Conservation (phyloP, 2,329 filamentous ascomycete species). For the Fusarium anthophilum region DNA sequence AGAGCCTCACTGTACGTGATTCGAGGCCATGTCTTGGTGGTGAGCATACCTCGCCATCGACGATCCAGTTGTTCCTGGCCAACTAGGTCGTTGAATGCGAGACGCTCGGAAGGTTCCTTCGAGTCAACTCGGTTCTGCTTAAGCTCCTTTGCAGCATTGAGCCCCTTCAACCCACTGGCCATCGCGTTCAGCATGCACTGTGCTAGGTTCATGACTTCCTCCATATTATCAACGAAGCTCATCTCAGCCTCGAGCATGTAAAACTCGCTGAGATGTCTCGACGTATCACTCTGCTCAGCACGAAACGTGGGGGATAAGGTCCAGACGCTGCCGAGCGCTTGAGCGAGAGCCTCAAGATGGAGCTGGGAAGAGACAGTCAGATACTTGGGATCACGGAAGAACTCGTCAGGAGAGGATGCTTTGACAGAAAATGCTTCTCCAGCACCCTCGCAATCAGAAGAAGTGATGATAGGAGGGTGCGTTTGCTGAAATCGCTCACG, state of each 20-base stretch:
- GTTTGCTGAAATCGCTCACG: conserved; percentile 78
- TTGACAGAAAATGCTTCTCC: conserved; percentile 88
- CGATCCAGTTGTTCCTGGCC: conserved; percentile 61
- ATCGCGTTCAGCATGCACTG: conserved; percentile 77
- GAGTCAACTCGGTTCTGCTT: conserved; percentile 47
- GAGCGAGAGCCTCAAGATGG: conserved; percentile 90
- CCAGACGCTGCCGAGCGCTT: conserved; percentile 92
- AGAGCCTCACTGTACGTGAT: conserved; percentile 87
- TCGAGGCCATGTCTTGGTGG: conserved; percentile 71
- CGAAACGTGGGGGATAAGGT: conserved; percentile 93
- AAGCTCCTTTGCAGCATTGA: conserved; percentile 58
- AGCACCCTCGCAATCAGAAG: conserved; percentile 95
- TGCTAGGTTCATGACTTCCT: conserved; percentile 78
- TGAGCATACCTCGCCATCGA: conserved; percentile 77
- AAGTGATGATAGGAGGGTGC: conserved; percentile 93
- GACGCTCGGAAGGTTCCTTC: conserved; percentile 51
- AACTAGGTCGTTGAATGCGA: conserved; percentile 56
- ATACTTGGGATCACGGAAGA: conserved; percentile 91
- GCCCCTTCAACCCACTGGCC: conserved; percentile 50
- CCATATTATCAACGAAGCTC: conserved; percentile 77
- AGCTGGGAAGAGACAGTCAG: conserved; percentile 95
- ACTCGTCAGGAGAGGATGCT: conserved; percentile 58
- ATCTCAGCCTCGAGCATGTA: conserved; percentile 98
- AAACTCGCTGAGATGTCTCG: conserved; percentile 94
- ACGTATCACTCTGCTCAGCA: conserved; percentile 92